Evolutionary conservation across 345 rosid genomes (phyloP).

Genomic region (Pistacia atlantica): DNA sequence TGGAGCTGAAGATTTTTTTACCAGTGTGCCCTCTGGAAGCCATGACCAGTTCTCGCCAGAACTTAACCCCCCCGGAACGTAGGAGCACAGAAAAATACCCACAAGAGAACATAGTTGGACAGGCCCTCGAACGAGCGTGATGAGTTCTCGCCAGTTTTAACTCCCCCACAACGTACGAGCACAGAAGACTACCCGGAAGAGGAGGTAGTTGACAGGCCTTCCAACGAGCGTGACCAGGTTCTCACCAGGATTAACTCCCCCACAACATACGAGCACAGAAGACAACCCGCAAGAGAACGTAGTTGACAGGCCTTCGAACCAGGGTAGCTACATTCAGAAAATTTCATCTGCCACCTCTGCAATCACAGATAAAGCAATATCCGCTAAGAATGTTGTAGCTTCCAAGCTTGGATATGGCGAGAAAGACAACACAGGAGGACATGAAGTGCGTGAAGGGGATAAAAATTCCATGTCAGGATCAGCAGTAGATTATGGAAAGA

Average conservation of each 20-base stretch:
- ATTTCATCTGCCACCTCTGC: conserved; percentile 46
- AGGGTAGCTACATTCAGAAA: conserved; percentile 41
- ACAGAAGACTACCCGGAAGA: neutral
- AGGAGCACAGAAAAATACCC: neutral
- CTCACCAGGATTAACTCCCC: conserved; percentile 43
- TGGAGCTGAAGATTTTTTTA: conserved; percentile 5
- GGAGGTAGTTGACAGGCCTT: neutral
- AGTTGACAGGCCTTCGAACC: conserved; percentile 18
- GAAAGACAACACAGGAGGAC: conserved; percentile 1
- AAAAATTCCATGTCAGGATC: conserved; percentile 22
- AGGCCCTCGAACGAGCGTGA: conserved; percentile 27
- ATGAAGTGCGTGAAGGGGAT: conserved; percentile 14
- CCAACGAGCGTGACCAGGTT: conserved; percentile 42
- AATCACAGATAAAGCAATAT: conserved; percentile 44
- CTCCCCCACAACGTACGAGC: neutral
- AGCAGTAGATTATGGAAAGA: conserved; percentile 44
- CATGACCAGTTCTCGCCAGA: conserved; percentile 67
- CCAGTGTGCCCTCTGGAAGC: conserved; percentile 42
- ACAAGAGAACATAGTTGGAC: neutral
- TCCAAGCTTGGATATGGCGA: conserved; percentile 60
- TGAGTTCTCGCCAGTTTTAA: conserved; percentile 54
- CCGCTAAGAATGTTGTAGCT: conserved; percentile 51
- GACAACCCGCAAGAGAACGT: neutral
- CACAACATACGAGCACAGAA: neutral
- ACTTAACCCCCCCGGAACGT: conserved; percentile 17